phyloP scores from a whole-genome alignment of 345 rosid species.

The Populus alba region DNA sequence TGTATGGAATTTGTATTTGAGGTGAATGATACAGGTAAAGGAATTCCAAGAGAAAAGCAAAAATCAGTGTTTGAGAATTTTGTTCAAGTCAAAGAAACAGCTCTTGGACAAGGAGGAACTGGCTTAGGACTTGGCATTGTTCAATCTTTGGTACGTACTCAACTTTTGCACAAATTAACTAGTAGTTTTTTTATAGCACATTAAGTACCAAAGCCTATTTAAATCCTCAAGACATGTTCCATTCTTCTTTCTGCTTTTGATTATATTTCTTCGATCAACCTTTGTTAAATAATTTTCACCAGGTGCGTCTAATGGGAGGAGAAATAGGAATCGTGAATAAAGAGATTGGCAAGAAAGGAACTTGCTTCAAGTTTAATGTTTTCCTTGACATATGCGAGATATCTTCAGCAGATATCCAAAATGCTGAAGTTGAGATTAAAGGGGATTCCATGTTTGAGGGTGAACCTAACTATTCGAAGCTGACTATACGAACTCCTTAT shows the following conservation, averaged over 20 bases:
- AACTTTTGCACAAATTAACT: not conserved
- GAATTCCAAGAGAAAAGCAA: constrained; percentile 65
- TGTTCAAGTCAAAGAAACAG: constrained; percentile 74
- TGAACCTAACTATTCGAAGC: constrained; percentile 18
- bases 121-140: constrained; percentile 91
- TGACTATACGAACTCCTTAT: constrained; percentile 31
- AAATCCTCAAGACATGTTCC: not conserved
- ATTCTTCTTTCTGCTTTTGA: not conserved
- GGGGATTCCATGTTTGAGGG: constrained; percentile 8
- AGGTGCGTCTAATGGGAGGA: constrained; percentile 88
- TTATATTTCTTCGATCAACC: not conserved
- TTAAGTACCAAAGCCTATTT: not conserved
- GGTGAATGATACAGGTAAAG: constrained; percentile 82
- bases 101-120: constrained; percentile 59
- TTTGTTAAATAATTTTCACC: not conserved
- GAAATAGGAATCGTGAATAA: constrained; percentile 67
- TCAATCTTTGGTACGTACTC: constrained; percentile 62
- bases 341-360: constrained; percentile 54
- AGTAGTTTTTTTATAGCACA: not conserved
- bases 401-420: constrained; percentile 6
- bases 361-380: constrained; percentile 74
- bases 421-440: constrained; percentile 28
- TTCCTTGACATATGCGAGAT: constrained; percentile 30
- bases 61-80: constrained; percentile 69
- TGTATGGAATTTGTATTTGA: constrained; percentile 57